Evolutionary conservation across 805 yeast species (phyloP), one percentile per base, ranked within the genome.

Genomic region (Wickerhamiella dianesei): DNA sequence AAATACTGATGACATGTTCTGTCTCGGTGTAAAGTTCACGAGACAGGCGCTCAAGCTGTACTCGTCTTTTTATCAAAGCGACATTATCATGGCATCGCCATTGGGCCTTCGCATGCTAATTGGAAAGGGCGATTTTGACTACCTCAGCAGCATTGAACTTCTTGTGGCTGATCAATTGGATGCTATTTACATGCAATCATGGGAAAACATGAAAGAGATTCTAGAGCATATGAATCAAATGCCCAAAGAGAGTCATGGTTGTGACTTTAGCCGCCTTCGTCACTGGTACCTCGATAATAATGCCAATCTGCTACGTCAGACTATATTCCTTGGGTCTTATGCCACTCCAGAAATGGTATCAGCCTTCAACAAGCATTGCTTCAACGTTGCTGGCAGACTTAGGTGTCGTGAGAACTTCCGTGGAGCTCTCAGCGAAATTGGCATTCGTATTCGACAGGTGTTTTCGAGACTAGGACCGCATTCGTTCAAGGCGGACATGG

Each of bases 271-370:
- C 48, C 74, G 98, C 55, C 80, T 92, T 36, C 74, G 96, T 56
- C 81, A 83, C 82, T 88, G 95, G 94, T 79, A 82, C 35, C 79
- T 92, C 53, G 88, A 92, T 58, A 94, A 85, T 51, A 79, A 84
- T 55, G 80, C 84, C 13, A 72, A 69, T 52, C 68, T 69, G 44
- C 70, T 89, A 47, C 75, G 96, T 21, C 98, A 92, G 64, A 76
- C 82, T 0, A 63, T 92, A 57, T 69, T 83, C 2, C 80, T 92
- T 53, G 68, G 83, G n/a, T 84, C 79, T 55, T 84, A 74, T 59
- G 55, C 72, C 8, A 82, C 96, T 1, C 97, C 97, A 8, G 85
- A 78, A 54, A 75, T 89, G 56, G 85, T 82, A 60, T 76, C 78
- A 47, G 57, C 85, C 41, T 59, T 76, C 36, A 47, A 62, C 6